phyloP scores from a whole-genome alignment of 1,139 yeast species.

The Saccharomyces hybrid region DNA sequence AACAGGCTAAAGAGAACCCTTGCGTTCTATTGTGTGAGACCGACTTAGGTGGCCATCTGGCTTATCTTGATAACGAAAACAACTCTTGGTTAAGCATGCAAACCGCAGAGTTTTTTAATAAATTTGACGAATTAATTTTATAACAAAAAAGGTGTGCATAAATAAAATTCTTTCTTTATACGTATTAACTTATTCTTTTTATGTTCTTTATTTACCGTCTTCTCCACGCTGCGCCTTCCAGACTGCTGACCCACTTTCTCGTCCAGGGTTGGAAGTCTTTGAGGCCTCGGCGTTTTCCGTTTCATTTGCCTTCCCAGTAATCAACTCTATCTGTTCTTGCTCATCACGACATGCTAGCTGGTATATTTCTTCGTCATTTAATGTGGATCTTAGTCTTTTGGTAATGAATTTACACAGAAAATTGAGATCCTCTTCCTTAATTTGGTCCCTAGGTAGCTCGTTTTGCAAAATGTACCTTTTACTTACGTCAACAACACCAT shows the following conservation, averaged over 20 bases:
- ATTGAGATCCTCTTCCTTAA: conserved; percentile 39
- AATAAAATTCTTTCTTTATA: neutral
- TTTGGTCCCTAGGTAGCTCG: conserved; percentile 44
- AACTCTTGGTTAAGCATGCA: conserved; percentile 66
- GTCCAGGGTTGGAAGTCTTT: conserved; percentile 32
- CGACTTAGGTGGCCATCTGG: conserved; percentile 75
- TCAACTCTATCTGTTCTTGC: conserved; percentile 35
- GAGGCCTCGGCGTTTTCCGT: conserved; percentile 4
- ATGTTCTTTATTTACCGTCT: conserved; percentile 39
- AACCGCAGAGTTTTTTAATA: conserved; percentile 50
- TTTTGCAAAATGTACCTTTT: conserved; percentile 53
- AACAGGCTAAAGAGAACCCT: conserved; percentile 59
- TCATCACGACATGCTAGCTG: conserved; percentile 35
- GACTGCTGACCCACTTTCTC: conserved; percentile 68
- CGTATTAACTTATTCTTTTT: neutral
- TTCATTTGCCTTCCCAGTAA: conserved; percentile 5
- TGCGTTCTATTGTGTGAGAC: conserved; percentile 58
- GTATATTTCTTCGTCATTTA: conserved; percentile 33
- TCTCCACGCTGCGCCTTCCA: conserved; percentile 81
- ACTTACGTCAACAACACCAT: conserved; percentile 63
- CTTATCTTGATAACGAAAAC: conserved; percentile 47
- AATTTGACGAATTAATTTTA: conserved; percentile 34
- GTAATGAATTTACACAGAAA: conserved; percentile 38
- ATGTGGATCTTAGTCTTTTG: conserved; percentile 31
- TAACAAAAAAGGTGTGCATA: too few relatives aligned